These are phyloP conservation scores for Triticum dicoccoides DNA, from an alignment of 176 grass and related monocot species.

Conservation along the genomic window DNA sequence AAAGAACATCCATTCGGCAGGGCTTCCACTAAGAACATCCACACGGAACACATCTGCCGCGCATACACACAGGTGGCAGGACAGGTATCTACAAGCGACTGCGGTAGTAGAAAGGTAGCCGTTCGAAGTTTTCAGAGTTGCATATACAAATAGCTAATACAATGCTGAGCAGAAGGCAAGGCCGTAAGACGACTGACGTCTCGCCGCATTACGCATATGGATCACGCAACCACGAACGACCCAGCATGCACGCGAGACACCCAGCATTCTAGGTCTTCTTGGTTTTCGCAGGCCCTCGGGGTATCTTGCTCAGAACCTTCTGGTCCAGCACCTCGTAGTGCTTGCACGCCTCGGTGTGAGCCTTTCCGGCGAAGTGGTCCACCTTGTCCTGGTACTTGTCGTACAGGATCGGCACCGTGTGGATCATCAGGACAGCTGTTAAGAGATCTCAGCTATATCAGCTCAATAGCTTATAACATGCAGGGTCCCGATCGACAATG, in stretches of 20 bases:
- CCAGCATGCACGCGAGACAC: not conserved
- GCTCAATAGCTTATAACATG: not conserved
- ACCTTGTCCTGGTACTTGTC: slow-evolving; percentile 91
- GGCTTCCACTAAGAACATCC: not conserved
- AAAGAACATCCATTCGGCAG: not conserved
- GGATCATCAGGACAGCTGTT: slow-evolving; percentile 57
- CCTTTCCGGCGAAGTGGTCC: slow-evolving; percentile 62
- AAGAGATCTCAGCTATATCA: not conserved
- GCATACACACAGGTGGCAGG: too few species aligned
- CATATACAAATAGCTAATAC: slow-evolving; percentile 2
- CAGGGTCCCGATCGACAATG: not conserved
- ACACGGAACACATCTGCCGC: not conserved
- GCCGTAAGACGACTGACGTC: not conserved
- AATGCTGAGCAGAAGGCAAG: not conserved
- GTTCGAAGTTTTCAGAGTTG: not conserved
- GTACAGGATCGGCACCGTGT: slow-evolving; percentile 77
- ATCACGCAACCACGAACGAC: not conserved
- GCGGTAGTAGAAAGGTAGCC: not conserved
- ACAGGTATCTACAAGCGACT: slow-evolving; percentile 16
- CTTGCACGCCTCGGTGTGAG: slow-evolving; percentile 52
- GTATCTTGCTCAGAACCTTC: slow-evolving; percentile 85
- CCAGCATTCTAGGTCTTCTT: slow-evolving; percentile 55
- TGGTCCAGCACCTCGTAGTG: slow-evolving; percentile 58
- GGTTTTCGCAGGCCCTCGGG: slow-evolving; percentile 37
- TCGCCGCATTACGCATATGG: not conserved